Evolutionary conservation across 257 asterid species (phyloP).

Genomic region (Solanum habrochaites): DNA sequence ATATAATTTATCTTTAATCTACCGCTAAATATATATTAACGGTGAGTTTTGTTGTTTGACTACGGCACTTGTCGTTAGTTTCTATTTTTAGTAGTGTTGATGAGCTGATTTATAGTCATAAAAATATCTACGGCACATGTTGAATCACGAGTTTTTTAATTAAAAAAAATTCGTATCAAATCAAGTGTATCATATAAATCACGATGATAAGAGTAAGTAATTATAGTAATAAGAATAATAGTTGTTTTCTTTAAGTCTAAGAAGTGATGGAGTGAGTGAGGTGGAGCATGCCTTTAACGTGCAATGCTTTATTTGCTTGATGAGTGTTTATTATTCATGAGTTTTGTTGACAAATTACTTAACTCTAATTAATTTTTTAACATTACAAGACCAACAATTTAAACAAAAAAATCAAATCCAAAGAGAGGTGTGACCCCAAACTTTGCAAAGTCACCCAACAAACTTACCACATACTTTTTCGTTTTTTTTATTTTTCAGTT

Average conservation of each 20-base stretch:
- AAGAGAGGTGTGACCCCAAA: conserved; percentile 5
- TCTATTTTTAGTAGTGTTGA: background rate
- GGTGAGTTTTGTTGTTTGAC: background rate
- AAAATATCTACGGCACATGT: background rate
- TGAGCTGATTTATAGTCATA: background rate
- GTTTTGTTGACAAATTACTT: conserved; percentile 26
- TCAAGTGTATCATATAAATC: background rate
- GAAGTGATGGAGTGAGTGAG: conserved; percentile 18
- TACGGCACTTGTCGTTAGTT: background rate
- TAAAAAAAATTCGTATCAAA: background rate
- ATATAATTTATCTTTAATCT: background rate
- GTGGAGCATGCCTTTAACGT: conserved; percentile 27
- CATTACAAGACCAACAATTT: background rate
- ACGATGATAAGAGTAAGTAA: background rate
- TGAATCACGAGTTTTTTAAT: background rate
- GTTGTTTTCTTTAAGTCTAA: conserved; percentile 3
- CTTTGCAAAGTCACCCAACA: conserved; percentile 11
- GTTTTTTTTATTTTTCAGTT: background rate
- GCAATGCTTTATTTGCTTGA: conserved; percentile 34
- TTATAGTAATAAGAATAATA: background rate
- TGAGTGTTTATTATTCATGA: conserved; percentile 25
- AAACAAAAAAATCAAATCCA: background rate
- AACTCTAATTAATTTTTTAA: background rate
- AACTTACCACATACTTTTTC: background rate
- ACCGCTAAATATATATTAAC: background rate